These are phyloP conservation scores for Mortierella polycephala DNA, from an alignment of 371 early-diverging fungal species.

Conservation along the genomic window DNA sequence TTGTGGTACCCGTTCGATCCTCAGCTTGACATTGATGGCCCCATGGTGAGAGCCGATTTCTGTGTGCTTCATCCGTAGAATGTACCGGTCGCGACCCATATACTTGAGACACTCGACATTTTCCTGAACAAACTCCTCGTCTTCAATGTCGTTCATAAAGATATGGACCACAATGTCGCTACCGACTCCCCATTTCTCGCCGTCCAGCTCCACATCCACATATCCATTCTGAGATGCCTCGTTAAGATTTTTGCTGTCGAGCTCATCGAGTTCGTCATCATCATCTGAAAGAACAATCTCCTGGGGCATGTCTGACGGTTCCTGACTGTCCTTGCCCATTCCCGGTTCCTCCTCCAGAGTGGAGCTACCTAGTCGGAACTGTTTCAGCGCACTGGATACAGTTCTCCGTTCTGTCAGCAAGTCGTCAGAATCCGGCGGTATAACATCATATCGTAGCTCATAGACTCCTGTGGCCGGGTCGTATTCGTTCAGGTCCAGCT, in stretches of 20 bases:
- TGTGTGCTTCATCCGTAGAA: conserved; percentile 52
- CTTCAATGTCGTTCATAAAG: conserved; percentile 55
- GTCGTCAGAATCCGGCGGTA: conserved; percentile 41
- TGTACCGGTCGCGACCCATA: conserved; percentile 51
- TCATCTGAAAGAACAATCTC: conserved; percentile 43
- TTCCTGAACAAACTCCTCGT: conserved; percentile 54
- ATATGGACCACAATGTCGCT: conserved; percentile 52
- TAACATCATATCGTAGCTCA: conserved; percentile 54
- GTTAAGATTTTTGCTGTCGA: conserved; percentile 11
- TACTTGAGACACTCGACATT: conserved; percentile 55
- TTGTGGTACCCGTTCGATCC: conserved; percentile 51
- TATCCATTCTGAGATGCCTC: conserved; percentile 20
- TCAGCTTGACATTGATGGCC: conserved; percentile 53
- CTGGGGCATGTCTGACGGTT: conserved; percentile 30
- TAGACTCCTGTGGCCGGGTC: conserved; percentile 52
- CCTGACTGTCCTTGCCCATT: conserved; percentile 8
- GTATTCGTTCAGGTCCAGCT: conserved; percentile 53
- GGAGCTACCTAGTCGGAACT: conserved; percentile 30
- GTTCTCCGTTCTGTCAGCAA: conserved; percentile 25
- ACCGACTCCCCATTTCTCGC: conserved; percentile 53
- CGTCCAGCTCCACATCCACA: conserved; percentile 55
- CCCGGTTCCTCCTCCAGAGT: conserved; percentile 23
- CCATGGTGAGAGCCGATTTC: conserved; percentile 44
- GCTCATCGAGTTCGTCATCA: conserved; percentile 38
- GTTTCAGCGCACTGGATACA: conserved; percentile 34